Conservation (phyloP, 169 alveolate species). For the Plasmodium billcollinsi region DNA sequence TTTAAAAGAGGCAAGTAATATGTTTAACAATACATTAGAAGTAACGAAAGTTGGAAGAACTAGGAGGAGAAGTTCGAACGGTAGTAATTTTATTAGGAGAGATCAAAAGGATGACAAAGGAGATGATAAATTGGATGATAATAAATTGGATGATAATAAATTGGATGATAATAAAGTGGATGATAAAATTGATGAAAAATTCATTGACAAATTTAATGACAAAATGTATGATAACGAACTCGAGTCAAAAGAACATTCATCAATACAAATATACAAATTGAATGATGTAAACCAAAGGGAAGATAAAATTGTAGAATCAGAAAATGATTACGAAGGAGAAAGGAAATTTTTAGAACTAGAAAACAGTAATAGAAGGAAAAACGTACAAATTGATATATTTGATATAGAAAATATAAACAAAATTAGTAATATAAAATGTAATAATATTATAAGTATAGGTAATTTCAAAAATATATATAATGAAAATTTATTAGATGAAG, state of each 20-base stretch:
- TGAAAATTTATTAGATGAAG: conserved; percentile 70
- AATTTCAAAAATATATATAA: conserved; percentile 73
- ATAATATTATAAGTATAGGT: conserved; percentile 72
- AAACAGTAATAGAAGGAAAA: conserved; percentile 24
- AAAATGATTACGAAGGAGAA: conserved; percentile 8
- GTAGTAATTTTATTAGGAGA: background rate
- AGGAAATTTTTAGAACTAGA: conserved; percentile 36
- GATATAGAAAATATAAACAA: conserved; percentile 59
- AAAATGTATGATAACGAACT: background rate
- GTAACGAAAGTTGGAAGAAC: background rate
- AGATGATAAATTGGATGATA: background rate
- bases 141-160: background rate
- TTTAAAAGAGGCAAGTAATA: conserved; percentile 17
- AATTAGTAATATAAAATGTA: conserved; percentile 61
- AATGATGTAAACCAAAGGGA: background rate
- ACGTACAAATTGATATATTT: conserved; percentile 32
- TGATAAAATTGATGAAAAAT: background rate
- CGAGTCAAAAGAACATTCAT: too few species aligned
- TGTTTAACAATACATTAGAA: background rate
- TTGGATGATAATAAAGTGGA: background rate
- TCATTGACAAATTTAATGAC: too few species aligned
- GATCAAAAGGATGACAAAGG: background rate
- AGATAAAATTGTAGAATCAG: background rate
- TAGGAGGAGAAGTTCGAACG: background rate
- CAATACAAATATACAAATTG: too few species aligned